Percentiles rank a stretch among this genome's conserved stretches.
Evolutionary conservation across 2,329 filamentous ascomycete species (phyloP).

Genomic region (Venturia carpophila): DNA sequence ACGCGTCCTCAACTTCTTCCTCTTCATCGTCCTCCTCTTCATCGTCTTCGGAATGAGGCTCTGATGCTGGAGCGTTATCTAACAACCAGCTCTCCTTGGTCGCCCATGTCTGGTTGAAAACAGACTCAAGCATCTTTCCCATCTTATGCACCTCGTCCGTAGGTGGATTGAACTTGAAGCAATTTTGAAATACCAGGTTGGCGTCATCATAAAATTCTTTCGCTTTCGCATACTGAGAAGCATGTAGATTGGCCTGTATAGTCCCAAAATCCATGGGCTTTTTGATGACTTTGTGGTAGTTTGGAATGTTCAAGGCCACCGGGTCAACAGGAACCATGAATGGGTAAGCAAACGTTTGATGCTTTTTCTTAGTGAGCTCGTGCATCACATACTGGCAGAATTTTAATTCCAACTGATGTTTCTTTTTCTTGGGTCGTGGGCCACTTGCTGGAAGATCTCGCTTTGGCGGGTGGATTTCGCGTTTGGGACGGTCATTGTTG

Average conservation of each 20-base stretch:
- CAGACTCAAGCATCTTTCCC: constrained; percentile 63
- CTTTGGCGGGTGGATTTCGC: constrained; percentile 82
- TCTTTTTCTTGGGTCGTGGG: constrained; percentile 82
- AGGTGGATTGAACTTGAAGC: constrained; percentile 81
- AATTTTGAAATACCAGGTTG: constrained; percentile 78
- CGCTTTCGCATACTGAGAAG: constrained; percentile 69
- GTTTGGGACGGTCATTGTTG: constrained; percentile 67
- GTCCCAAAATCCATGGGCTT: constrained; percentile 91
- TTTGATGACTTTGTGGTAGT: constrained; percentile 90
- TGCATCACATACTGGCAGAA: constrained; percentile 79
- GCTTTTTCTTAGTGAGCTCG: constrained; percentile 68
- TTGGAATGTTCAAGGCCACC: constrained; percentile 85
- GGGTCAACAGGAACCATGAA: constrained; percentile 86
- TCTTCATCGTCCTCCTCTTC: constrained; percentile 58
- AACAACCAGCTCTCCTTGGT: constrained; percentile 77
- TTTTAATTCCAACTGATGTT: constrained; percentile 76
- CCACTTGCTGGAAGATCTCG: constrained; percentile 84
- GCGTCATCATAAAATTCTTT: constrained; percentile 84
- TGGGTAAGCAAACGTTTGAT: constrained; percentile 58
- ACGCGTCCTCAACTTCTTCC: constrained; percentile 59
- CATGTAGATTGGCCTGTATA: constrained; percentile 67
- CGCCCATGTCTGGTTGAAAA: constrained; percentile 69
- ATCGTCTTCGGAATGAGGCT: constrained; percentile 54
- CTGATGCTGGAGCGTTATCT: constrained; percentile 59
- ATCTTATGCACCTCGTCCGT: constrained; percentile 65